phyloP scores from a whole-genome alignment of 2,329 filamentous ascomycete species.

The Ambrosiella cleistominuta region DNA sequence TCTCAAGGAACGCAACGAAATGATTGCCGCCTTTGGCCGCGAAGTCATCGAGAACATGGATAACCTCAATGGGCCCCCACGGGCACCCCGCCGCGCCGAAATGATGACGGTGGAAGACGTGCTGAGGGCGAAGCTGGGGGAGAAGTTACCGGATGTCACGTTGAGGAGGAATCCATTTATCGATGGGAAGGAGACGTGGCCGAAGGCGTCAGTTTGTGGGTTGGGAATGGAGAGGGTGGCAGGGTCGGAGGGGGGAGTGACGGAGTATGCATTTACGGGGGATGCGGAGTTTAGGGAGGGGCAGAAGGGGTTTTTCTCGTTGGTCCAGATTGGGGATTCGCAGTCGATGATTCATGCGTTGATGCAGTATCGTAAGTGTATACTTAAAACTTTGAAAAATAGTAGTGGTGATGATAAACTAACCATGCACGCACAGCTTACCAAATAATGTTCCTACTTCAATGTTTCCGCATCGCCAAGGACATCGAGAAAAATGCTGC shows the following conservation, averaged over 20 bases:
- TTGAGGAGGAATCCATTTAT: constrained; percentile 68
- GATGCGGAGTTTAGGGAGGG: constrained; percentile 54
- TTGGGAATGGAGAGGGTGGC: constrained; percentile 55
- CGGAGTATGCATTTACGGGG: constrained; percentile 62
- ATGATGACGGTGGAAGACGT: constrained; percentile 41
- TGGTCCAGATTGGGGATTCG: constrained; percentile 69
- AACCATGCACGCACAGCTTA: constrained; percentile 38
- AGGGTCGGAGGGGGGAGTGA: constrained; percentile 30
- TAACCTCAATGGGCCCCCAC: constrained; percentile 28
- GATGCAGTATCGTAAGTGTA: constrained; percentile 21
- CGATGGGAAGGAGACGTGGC: constrained; percentile 78
- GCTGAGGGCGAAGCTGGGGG: constrained; percentile 36
- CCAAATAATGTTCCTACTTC: constrained; percentile 82
- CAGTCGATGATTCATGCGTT: constrained; percentile 68
- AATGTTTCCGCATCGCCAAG: constrained; percentile 81
- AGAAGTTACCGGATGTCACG: constrained; percentile 52
- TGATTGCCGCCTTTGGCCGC: constrained; percentile 46
- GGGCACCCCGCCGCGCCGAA: constrained; percentile 21
- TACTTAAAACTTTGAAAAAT: background rate
- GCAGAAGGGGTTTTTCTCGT: constrained; percentile 55
- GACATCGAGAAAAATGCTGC: constrained; percentile 69
- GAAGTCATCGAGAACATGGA: constrained; percentile 38
- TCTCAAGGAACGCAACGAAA: constrained; percentile 78
- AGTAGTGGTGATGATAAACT: constrained; percentile 36
- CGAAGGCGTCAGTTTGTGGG: constrained; percentile 58